Base-by-base conservation (phyloP, 139 green algal species). In the Asterochloris sp. region DNA sequence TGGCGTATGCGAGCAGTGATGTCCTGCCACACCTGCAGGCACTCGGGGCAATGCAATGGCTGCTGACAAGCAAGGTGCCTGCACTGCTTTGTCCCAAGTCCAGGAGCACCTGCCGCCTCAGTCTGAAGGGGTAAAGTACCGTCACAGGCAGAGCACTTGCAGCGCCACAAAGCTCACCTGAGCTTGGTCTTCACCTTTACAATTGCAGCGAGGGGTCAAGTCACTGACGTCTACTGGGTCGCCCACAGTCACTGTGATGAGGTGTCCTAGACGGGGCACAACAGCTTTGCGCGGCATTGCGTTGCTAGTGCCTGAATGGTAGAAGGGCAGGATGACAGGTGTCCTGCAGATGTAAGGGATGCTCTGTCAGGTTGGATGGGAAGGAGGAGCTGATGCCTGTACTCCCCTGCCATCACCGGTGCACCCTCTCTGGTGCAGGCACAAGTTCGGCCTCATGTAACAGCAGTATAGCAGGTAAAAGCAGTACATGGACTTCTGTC, bases 261-360 rank as follows among this genome's bases (percentile, higher is more conserved):
- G 10, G 0, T 94, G 78, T 13, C 91, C 91, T 21, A 76, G 19
- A 0, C 88, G 68, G 9, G 93, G 92, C 26, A 95, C 14, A 4
- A 23, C 26, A n/a, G 63, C 73, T 0, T 84, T 74, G 67, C 88
- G 83, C 11, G 94, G 94, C 84, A 97, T 87, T 54, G 97, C 88
- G 0, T 73, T 13, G 6, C 85, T 91, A 92, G 97, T 97, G 69
- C 90, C 90, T 29, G 79, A 91, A 54, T 97, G 95, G 87, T 94
- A 96, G 87, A 96, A 94, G 19, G 95, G 94, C 28, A 98, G 85
- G 11, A 98, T 84, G 8, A 93, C 64, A 0, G 95, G 94, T 71
- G 90, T 85, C 82, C 87, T 93, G 89, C 78, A 85, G 12, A 24
- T 13, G 17, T 11, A 12, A 60, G 14, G 60, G 60, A 62, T 73